phyloP scores from a whole-genome alignment of 129 eudicot species.

The Escallonia herrerae region DNA sequence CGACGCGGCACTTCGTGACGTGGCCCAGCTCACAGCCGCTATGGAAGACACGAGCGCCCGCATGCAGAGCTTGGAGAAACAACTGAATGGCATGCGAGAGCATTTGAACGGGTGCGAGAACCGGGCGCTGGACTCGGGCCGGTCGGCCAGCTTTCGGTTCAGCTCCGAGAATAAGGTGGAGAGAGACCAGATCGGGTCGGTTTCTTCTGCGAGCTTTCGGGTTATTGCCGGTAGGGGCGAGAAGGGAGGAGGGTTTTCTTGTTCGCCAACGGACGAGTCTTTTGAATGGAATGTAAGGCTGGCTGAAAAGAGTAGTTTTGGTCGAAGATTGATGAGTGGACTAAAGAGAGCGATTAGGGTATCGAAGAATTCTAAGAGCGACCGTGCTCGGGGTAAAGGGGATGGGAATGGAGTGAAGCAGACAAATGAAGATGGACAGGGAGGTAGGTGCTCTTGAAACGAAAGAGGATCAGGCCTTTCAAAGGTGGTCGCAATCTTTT shows the following conservation, averaged over 20 bases:
- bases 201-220: conserved; percentile 49
- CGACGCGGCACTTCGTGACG: conserved; percentile 69
- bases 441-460: conserved; percentile 17
- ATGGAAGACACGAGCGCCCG: conserved; percentile 63
- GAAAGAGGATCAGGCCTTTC: conserved; percentile 14
- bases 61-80: conserved; percentile 63
- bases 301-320: conserved; percentile 21
- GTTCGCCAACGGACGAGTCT: conserved; percentile 3
- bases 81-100: conserved; percentile 56
- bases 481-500: background rate
- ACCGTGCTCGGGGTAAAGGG: background rate
- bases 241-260: conserved; percentile 4
- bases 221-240: conserved; percentile 11
- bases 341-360: conserved; percentile 48
- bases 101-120: conserved; percentile 19
- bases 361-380: conserved; percentile 18
- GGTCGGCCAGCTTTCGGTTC: conserved; percentile 58
- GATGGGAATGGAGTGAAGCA: conserved; percentile 4
- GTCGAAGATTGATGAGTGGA: conserved; percentile 46
- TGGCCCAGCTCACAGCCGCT: conserved; percentile 49
- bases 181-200: conserved; percentile 71
- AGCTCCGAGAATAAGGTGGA: conserved; percentile 53
- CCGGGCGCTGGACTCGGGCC: conserved; percentile 21
- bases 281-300: conserved; percentile 16
- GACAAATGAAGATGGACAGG: background rate